Conservation (phyloP, 176 grass and related monocot genomes). For the Zea luxurians region DNA sequence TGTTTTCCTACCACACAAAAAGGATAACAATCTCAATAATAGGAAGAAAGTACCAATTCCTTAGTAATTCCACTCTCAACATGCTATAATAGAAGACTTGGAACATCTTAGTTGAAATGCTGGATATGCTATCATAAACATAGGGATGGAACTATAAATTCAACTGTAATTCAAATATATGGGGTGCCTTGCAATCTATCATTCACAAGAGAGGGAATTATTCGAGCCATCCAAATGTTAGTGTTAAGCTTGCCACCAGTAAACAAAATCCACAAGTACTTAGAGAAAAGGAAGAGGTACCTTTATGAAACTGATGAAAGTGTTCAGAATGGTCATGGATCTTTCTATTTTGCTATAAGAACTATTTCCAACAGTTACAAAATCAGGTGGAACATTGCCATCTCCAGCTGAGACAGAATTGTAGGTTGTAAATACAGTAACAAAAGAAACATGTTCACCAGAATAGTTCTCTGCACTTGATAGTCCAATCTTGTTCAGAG, state of each 20-base stretch:
- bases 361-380: constrained; percentile 64
- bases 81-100: constrained; percentile 2
- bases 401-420: constrained; percentile 38
- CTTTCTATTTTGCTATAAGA: constrained; percentile 64
- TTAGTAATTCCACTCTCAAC: constrained; percentile 4
- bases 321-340: constrained; percentile 67
- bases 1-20: not conserved
- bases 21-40: not conserved
- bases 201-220: not conserved
- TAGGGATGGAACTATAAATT: constrained; percentile 1
- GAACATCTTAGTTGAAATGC: not conserved
- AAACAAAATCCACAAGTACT: constrained; percentile 13
- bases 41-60: not conserved
- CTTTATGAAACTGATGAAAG: constrained; percentile 75
- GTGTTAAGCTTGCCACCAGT: not conserved
- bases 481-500: constrained; percentile 52
- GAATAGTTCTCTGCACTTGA: constrained; percentile 41
- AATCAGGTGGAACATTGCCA: constrained; percentile 48
- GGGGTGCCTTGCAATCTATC: not conserved
- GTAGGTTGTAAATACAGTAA: constrained; percentile 74
- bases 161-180: not conserved
- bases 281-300: constrained; percentile 37
- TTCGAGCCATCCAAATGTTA: not conserved
- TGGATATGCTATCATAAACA: constrained; percentile 19
- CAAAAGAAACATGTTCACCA: constrained; percentile 66